Percentiles rank a stretch among this genome's conserved stretches.
Conservation (phyloP, 768 basidiomycete genomes). For the Auriculariales sp. region DNA sequence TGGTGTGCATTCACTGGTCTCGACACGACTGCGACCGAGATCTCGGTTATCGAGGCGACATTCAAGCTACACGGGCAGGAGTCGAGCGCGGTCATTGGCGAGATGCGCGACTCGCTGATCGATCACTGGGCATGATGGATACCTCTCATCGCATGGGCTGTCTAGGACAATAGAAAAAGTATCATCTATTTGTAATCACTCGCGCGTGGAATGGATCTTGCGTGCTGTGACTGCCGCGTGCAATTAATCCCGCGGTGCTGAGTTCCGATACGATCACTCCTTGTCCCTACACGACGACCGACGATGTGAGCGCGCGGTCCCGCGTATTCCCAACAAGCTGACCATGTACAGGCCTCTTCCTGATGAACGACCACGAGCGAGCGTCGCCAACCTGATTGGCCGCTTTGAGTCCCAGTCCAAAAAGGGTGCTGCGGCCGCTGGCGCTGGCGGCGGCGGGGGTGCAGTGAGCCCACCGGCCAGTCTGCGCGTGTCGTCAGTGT, state of each 20-base stretch:
- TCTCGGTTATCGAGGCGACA: slow-evolving; percentile 92
- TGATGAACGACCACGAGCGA: slow-evolving; percentile 76
- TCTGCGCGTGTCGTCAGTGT: slow-evolving; percentile 51
- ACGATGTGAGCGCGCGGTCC: no score
- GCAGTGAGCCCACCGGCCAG: slow-evolving; percentile 17
- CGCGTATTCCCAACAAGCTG: no score
- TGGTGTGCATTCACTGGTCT: slow-evolving; percentile 99
- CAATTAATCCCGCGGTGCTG: no score
- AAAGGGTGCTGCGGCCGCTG: slow-evolving; percentile 30
- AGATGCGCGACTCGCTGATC: slow-evolving; percentile 84
- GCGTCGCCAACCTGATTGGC: slow-evolving; percentile 83
- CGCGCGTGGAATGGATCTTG: no score
- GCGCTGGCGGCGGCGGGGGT: no score
- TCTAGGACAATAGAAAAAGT: no score
- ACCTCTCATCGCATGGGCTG: no score
- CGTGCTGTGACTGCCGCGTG: no score
- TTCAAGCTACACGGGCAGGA: slow-evolving; percentile 88
- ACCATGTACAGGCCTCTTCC: slow-evolving; percentile 52
- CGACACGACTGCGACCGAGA: slow-evolving; percentile 98
- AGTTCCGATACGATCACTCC: no score
- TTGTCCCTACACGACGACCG: no score
- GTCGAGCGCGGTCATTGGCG: slow-evolving; percentile 68
- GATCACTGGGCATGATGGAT: slow-evolving; percentile 71
- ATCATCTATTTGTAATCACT: no score
- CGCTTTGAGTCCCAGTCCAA: slow-evolving; percentile 75